These are phyloP conservation scores for Cadophora luteo-olivacea DNA, from an alignment of 2,329 filamentous ascomycete genomes.

Conservation along the genomic window DNA sequence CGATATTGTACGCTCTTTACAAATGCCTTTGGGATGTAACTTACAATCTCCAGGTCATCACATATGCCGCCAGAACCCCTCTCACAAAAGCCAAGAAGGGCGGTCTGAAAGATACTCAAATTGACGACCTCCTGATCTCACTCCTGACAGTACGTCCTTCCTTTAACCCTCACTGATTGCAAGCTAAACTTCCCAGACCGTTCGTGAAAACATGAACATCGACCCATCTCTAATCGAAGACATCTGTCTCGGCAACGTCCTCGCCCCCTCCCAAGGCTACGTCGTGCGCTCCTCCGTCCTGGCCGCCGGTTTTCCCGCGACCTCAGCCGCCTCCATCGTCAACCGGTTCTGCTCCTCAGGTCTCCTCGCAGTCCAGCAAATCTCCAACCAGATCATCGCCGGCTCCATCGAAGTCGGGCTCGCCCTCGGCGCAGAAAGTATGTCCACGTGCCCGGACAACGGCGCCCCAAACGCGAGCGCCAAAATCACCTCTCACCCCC, in stretches of 20 bases:
- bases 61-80: slow-evolving; percentile 85
- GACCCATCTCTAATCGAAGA: slow-evolving; percentile 88
- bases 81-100: slow-evolving; percentile 92
- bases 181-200: slow-evolving; percentile 21
- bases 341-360: slow-evolving; percentile 96
- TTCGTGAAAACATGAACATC: slow-evolving; percentile 35
- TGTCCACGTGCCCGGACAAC: slow-evolving; percentile 78
- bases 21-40: neutral
- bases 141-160: slow-evolving; percentile 73
- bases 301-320: slow-evolving; percentile 86
- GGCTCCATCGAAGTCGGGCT: slow-evolving; percentile 96
- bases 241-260: slow-evolving; percentile 86
- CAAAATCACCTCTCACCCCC: slow-evolving; percentile 75
- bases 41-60: slow-evolving; percentile 71
- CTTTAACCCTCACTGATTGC: no score
- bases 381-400: slow-evolving; percentile 87
- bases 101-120: slow-evolving; percentile 89
- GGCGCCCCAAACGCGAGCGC: slow-evolving; percentile 84
- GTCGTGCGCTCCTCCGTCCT: slow-evolving; percentile 88
- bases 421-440: slow-evolving; percentile 95
- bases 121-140: slow-evolving; percentile 82
- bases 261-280: slow-evolving; percentile 92
- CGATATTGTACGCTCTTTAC: slow-evolving; percentile 71
- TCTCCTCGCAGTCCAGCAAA: slow-evolving; percentile 88
- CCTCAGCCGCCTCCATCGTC: slow-evolving; percentile 79